Evolutionary conservation across 2,329 filamentous ascomycete species (phyloP).

Genomic region (Pseudogymnoascus sp.): DNA sequence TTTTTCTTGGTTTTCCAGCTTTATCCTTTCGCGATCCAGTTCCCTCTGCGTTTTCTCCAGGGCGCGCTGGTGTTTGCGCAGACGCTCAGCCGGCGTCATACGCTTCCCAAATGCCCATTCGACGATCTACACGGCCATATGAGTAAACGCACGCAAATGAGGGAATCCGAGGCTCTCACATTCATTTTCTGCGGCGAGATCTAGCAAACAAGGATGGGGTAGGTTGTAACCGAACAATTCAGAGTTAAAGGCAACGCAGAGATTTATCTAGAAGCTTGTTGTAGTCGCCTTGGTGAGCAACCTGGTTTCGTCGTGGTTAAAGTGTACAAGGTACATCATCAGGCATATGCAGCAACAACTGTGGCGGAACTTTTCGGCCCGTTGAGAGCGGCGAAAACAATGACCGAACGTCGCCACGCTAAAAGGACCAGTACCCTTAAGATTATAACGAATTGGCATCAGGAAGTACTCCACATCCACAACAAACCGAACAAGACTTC

Average conservation of each 20-base stretch:
- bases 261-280: constrained; percentile 1
- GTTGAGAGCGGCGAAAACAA: background rate
- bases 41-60: constrained; percentile 97
- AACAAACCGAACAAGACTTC: constrained; percentile 30
- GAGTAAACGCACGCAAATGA: background rate
- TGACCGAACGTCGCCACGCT: constrained; percentile 6
- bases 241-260: background rate
- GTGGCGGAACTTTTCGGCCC: constrained; percentile 1
- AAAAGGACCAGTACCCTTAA: constrained; percentile 1
- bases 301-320: constrained; percentile 3
- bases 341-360: background rate
- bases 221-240: constrained; percentile 5
- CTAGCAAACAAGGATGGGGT: background rate
- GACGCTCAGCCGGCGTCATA: constrained; percentile 89
- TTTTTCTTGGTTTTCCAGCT: constrained; percentile 98
- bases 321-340: constrained; percentile 7
- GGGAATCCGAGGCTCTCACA: background rate
- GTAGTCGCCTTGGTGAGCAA: background rate
- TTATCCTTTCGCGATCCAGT: constrained; percentile 86
- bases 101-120: constrained; percentile 99
- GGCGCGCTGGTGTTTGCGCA: constrained; percentile 90
- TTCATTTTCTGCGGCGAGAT: background rate
- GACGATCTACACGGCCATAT: constrained; percentile 56
- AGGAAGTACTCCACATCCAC: constrained; percentile 8
- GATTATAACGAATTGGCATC: constrained; percentile 3